Conservation (phyloP, 2,329 filamentous ascomycete species). For the Colletotrichum euphorbiae region DNA sequence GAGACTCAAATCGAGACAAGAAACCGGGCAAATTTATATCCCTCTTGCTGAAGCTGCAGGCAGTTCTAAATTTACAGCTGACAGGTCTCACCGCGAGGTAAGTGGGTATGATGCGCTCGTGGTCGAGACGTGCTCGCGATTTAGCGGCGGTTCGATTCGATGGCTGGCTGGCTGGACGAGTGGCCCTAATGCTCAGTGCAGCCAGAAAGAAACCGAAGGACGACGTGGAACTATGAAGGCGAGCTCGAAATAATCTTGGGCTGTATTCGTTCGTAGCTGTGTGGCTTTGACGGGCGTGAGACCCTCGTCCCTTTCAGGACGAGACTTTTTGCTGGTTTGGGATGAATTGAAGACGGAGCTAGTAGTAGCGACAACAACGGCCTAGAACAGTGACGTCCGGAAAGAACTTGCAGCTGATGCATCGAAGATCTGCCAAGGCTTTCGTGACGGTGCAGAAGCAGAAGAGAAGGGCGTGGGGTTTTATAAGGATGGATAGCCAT, state of each 20-base stretch:
- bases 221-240: background rate
- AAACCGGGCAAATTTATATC: slow-evolving; percentile 19
- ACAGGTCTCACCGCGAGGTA: slow-evolving; percentile 2
- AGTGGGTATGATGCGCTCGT: background rate
- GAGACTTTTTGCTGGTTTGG: slow-evolving; percentile 13
- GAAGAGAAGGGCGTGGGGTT: slow-evolving; percentile 16
- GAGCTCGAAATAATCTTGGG: background rate
- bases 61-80: background rate
- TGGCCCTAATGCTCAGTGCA: background rate
- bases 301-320: slow-evolving; percentile 24
- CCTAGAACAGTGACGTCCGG: slow-evolving; percentile 15
- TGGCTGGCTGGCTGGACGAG: background rate
- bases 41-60: slow-evolving; percentile 2
- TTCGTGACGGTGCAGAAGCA: slow-evolving; percentile 19
- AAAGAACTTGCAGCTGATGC: slow-evolving; percentile 16
- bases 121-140: slow-evolving; percentile 2
- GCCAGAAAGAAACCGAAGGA: background rate
- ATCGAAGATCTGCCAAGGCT: slow-evolving; percentile 35
- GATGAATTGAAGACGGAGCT: slow-evolving; percentile 12
- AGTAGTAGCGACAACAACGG: slow-evolving; percentile 18
- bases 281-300: slow-evolving; percentile 23
- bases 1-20: background rate
- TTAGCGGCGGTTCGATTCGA: background rate
- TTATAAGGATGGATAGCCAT: slow-evolving; percentile 13
- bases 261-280: background rate